phyloP scores from a whole-genome alignment of 805 yeast species.

The Starmerella sp. region DNA sequence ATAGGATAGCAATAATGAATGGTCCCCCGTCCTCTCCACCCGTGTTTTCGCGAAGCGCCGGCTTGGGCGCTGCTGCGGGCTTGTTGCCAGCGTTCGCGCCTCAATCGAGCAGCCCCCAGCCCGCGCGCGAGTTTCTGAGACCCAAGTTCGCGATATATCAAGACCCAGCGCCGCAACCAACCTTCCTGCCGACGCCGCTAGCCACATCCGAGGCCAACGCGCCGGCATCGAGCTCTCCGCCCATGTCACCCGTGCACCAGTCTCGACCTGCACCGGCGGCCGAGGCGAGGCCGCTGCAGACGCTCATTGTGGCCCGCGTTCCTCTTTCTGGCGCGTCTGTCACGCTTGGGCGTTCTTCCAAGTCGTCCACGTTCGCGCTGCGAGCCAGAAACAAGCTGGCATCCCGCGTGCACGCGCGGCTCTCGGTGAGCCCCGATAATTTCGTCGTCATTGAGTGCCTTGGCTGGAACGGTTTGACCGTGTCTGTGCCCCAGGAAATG shows the following conservation, averaged over 20 bases:
- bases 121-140: slow-evolving; percentile 3
- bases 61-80: not conserved
- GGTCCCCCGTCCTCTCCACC: slow-evolving; percentile 23
- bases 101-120: slow-evolving; percentile 1
- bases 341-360: slow-evolving; percentile 59
- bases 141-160: slow-evolving; percentile 13
- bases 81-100: slow-evolving; percentile 19
- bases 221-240: slow-evolving; percentile 16
- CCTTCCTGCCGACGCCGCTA: slow-evolving; percentile 19
- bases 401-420: slow-evolving; percentile 53
- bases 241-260: slow-evolving; percentile 9
- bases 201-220: slow-evolving; percentile 20
- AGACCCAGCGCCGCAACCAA: slow-evolving; percentile 7
- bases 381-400: slow-evolving; percentile 43
- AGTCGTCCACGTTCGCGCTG: slow-evolving; percentile 41
- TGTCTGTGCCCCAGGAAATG: slow-evolving; percentile 50
- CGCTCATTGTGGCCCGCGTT: slow-evolving; percentile 13
- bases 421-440: slow-evolving; percentile 36
- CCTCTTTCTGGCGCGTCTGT: slow-evolving; percentile 26
- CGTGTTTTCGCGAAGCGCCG: not conserved
- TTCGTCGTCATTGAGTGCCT: slow-evolving; percentile 50
- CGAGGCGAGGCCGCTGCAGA: slow-evolving; percentile 9
- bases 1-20: slow-evolving; percentile 1
- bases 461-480: slow-evolving; percentile 72
- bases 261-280: too few species aligned